Base-by-base conservation (phyloP, 306 rosid species). In the Citrullus mucosospermus region DNA sequence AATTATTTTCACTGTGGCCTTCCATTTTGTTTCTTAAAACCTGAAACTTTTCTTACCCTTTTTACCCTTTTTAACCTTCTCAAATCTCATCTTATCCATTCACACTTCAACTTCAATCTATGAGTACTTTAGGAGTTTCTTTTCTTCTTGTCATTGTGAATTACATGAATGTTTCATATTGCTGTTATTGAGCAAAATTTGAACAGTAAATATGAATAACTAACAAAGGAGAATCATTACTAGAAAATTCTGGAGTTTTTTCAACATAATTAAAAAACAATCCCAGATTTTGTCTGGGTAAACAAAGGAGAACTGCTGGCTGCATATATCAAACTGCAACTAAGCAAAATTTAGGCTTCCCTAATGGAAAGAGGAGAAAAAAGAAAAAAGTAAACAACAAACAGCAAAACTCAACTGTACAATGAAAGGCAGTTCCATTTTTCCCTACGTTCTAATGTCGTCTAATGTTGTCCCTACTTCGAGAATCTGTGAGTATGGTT, bases 401-500 rank as follows among this genome's bases (percentile, higher is more conserved):
- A 84, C 28, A 74, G 6, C 20, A 74, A 13, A 15, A 74, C n/a
- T 53, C 79, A 78, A 32, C 83, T 82, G 78, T 85, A 91, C 91
- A 88, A 85, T 76, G 72, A 73, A 59, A 39, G 7, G 56, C 17
- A 15, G 25, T 14, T 76, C 69, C 56, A 13, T 58, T 53, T 32
- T 44, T 32, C 25, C 54, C 82, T 76, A 81, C 51, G 55, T 39
- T 79, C 70, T 84, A 69, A 74, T 4, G 81, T 51, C 8, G 4
- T 48, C 54, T 48, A 67, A 61, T 4, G 80, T 81, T 75, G 74
- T 78, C 69, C 22, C 81, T 78, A 78, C 80, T 82, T 77, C 22
- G 85, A 81, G 85, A 79, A 84, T 74, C 77, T 68, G 82, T 34
- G 80, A 66, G 69, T 81, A 83, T 57, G 53, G 84, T 84, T 88